Conservation (phyloP, 352 stramenopile species). For the Globisporangium iwayamae region DNA sequence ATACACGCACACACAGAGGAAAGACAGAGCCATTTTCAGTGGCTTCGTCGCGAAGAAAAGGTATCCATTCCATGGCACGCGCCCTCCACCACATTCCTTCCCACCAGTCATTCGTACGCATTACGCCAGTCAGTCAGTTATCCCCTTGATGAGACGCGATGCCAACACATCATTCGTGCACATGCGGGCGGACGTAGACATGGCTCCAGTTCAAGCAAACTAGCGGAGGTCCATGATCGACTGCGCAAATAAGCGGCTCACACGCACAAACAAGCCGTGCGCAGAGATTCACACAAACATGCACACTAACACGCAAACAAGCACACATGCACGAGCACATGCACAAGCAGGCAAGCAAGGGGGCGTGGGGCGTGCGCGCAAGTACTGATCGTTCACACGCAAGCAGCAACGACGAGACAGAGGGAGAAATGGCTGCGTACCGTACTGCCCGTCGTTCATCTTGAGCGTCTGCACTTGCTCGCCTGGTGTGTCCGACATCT, state of each 20-base stretch:
- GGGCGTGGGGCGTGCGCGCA: slow-evolving; percentile 3
- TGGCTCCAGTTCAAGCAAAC: neutral
- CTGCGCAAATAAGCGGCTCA: neutral
- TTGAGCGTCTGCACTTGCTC: slow-evolving; percentile 47
- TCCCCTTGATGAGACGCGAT: neutral
- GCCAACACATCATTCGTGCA: neutral
- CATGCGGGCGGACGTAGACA: neutral
- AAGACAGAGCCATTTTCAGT: too few species aligned
- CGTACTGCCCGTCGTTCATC: slow-evolving; percentile 41
- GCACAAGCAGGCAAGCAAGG: neutral
- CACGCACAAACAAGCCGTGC: neutral
- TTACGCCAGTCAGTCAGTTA: neutral
- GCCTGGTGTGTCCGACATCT: slow-evolving; percentile 13
- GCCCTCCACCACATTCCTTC: slow-evolving; percentile 1
- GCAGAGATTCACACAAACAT: neutral
- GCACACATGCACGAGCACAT: neutral
- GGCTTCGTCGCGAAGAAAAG: neutral
- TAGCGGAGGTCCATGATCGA: neutral
- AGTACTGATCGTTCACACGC: neutral
- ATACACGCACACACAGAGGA: neutral
- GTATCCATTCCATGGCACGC: neutral
- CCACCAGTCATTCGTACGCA: neutral
- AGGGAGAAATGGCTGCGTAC: slow-evolving; percentile 17
- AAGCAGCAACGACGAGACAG: neutral
- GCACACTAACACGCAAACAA: neutral